phyloP scores from a whole-genome alignment of 305 asterid genomes.

The Nicotiana rustica region DNA sequence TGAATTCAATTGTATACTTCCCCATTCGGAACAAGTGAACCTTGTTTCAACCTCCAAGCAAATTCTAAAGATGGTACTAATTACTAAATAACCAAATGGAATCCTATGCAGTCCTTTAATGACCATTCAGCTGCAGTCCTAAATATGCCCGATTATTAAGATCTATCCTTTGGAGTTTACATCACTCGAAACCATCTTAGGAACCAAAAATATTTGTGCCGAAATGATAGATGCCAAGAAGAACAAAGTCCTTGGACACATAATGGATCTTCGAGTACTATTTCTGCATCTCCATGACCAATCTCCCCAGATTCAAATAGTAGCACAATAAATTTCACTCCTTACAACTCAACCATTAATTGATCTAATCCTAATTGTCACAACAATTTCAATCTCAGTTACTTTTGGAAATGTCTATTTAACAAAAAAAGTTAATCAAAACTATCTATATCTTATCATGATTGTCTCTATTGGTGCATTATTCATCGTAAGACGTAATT shows the following conservation, averaged over 20 bases:
- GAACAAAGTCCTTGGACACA: background rate
- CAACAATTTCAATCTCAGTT: slow-evolving; percentile 21
- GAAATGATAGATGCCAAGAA: background rate
- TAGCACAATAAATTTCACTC: background rate
- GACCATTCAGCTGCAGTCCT: background rate
- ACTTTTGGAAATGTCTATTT: background rate
- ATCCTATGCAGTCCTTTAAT: background rate
- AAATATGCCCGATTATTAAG: background rate
- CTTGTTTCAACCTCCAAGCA: slow-evolving; percentile 20
- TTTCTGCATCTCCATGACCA: slow-evolving; percentile 19
- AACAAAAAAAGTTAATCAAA: too few relatives aligned
- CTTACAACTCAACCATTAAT: background rate
- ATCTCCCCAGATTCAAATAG: background rate
- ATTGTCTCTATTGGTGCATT: background rate
- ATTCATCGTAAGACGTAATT: background rate
- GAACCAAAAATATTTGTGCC: background rate
- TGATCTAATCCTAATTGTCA: background rate
- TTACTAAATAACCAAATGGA: background rate
- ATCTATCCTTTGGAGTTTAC: background rate
- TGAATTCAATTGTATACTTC: background rate
- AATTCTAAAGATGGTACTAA: background rate
- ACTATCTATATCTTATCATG: background rate
- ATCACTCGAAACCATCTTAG: background rate
- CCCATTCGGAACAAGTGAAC: background rate
- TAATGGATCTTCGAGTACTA: slow-evolving; percentile 26